Evolutionary conservation across 129 eudicot genomes (phyloP).

Genomic region (Pittosporum tobira): DNA sequence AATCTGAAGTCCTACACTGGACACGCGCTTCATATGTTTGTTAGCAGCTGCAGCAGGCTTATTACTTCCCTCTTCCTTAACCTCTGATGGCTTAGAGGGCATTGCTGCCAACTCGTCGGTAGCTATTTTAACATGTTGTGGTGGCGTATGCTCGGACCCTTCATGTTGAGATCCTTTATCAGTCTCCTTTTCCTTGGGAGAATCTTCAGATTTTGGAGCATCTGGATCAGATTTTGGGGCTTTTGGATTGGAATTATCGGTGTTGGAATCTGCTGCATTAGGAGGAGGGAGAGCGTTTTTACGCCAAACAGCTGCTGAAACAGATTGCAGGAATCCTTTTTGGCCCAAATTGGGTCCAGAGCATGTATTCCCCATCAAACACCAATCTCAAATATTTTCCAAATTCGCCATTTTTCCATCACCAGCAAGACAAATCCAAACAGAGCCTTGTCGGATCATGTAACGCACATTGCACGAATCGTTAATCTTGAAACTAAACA

Average conservation of each 20-base stretch:
- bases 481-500: background rate
- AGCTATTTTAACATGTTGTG: constrained; percentile 29
- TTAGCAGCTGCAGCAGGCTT: constrained; percentile 10
- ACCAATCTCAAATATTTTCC: constrained; percentile 11
- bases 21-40: constrained; percentile 35
- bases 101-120: constrained; percentile 17
- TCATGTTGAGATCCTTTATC: constrained; percentile 4
- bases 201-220: background rate
- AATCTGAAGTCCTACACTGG: constrained; percentile 45
- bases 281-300: constrained; percentile 39
- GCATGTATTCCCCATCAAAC: constrained; percentile 70
- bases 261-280: constrained; percentile 8
- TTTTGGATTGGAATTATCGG: constrained; percentile 6
- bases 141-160: constrained; percentile 25
- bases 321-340: constrained; percentile 71
- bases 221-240: constrained; percentile 5
- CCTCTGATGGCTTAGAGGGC: constrained; percentile 10
- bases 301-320: constrained; percentile 62
- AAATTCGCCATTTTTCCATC: constrained; percentile 1
- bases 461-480: constrained; percentile 2
- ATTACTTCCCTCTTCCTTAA: constrained; percentile 9
- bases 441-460: constrained; percentile 19
- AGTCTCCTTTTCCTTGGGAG: constrained; percentile 2
- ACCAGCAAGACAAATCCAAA: constrained; percentile 7
- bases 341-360: constrained; percentile 41